Percentiles rank a stretch among this genome's conserved stretches.
Conservation (phyloP, 768 basidiomycete species). For the Kwoniella heveanensis region DNA sequence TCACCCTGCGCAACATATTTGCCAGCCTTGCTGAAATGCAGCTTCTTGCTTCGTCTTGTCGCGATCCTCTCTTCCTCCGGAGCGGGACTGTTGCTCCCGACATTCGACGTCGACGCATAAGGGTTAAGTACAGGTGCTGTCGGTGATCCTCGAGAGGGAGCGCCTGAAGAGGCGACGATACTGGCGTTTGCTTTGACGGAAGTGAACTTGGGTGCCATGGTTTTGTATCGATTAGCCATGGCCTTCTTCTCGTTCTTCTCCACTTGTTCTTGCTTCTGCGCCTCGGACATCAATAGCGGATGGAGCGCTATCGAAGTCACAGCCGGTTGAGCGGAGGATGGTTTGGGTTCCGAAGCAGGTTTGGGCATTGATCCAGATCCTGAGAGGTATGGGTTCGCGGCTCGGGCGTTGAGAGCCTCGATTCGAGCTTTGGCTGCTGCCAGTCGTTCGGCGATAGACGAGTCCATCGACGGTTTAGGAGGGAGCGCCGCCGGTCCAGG, state of each 20-base stretch:
- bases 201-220: slow-evolving; percentile 99
- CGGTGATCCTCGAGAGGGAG: slow-evolving; percentile 63
- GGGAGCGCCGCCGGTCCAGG: slow-evolving; percentile 59
- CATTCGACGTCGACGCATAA: slow-evolving; percentile 63
- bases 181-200: slow-evolving; percentile 72
- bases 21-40: slow-evolving; percentile 90
- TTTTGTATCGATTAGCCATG: slow-evolving; percentile 80
- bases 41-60: slow-evolving; percentile 55
- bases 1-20: slow-evolving; percentile 66
- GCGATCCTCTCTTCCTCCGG: slow-evolving; percentile 21
- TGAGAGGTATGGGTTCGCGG: slow-evolving; percentile 78
- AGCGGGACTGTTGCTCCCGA: slow-evolving; percentile 28
- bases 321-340: slow-evolving; percentile 16
- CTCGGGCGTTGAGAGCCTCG: slow-evolving; percentile 75
- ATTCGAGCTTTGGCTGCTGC: slow-evolving; percentile 85
- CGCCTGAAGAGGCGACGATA: slow-evolving; percentile 19
- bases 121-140: slow-evolving; percentile 67
- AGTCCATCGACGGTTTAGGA: slow-evolving; percentile 33
- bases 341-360: slow-evolving; percentile 19
- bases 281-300: slow-evolving; percentile 40
- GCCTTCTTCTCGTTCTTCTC: slow-evolving; percentile 50
- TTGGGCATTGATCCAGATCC: slow-evolving; percentile 38
- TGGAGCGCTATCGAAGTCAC: slow-evolving; percentile 42
- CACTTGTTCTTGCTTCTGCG: slow-evolving; percentile 17
- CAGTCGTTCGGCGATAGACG: slow-evolving; percentile 61